Evolutionary conservation across 106 monocot genomes (phyloP).

Genomic region (Triglochin maritima): DNA sequence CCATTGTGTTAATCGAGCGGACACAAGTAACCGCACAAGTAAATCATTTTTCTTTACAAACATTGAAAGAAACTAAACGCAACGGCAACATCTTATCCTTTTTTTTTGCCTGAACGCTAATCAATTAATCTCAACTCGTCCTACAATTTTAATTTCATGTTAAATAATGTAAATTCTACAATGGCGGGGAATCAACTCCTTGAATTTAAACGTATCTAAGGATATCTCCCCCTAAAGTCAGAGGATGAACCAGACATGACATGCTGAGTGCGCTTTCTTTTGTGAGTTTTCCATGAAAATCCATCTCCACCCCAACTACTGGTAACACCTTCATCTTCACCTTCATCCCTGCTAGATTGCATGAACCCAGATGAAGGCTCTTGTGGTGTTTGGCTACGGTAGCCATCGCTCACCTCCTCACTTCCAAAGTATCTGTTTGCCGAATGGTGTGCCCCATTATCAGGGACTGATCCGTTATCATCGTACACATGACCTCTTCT

Average conservation of each 20-base stretch:
- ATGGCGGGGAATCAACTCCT: too few relatives aligned
- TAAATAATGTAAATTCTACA: too few relatives aligned
- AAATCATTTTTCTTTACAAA: too few relatives aligned
- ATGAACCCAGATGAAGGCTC: conserved; percentile 8
- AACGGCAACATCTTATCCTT: too few relatives aligned
- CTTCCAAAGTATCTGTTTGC: conserved; percentile 14
- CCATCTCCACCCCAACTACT: conserved; percentile 40
- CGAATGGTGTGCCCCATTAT: conserved; percentile 3
- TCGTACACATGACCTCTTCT: conserved; percentile 29
- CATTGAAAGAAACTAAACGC: too few relatives aligned
- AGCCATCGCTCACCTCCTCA: conserved; percentile 36
- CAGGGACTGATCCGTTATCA: conserved; percentile 10
- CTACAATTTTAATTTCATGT: too few relatives aligned
- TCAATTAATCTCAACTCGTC: too few relatives aligned
- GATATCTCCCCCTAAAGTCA: conserved; percentile 23
- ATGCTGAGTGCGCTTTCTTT: conserved; percentile 67
- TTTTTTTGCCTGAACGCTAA: too few relatives aligned
- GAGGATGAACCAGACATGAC: conserved; percentile 16
- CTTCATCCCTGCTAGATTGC: conserved; percentile 30
- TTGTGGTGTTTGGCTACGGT: conserved; percentile 16
- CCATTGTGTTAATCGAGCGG: too few relatives aligned
- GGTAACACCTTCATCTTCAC: conserved; percentile 31
- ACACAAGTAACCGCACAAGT: too few relatives aligned
- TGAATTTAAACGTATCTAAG: too few relatives aligned
- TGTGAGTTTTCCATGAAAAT: conserved; percentile 66